phyloP scores from a whole-genome alignment of 805 yeast species.

The Jamesozyma piceae region DNA sequence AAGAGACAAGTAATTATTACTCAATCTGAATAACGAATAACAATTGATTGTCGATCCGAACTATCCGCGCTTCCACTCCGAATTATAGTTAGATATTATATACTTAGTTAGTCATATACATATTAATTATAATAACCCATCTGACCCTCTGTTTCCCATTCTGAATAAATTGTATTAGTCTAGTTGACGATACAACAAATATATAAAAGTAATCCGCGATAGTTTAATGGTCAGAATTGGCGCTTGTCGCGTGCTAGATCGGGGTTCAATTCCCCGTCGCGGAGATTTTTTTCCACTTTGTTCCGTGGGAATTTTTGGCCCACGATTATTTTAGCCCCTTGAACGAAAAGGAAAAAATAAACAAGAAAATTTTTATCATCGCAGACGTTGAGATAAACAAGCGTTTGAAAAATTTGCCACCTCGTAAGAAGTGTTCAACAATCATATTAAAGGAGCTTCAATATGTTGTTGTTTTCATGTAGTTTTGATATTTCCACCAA shows the following conservation, averaged over 20 bases:
- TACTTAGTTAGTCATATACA: no score
- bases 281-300: not conserved
- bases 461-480: not conserved
- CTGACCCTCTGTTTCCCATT: no score
- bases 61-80: no score
- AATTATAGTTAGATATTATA: no score
- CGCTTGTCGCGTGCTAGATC: not conserved
- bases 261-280: not conserved
- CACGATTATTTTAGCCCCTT: no score
- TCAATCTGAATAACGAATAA: no score
- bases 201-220: no score
- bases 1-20: no score
- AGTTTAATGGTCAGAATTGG: not conserved
- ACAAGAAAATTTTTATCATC: not conserved
- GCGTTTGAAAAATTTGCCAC: not conserved
- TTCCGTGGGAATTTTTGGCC: not conserved
- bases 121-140: no score
- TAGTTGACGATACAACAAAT: not conserved
- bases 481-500: no score
- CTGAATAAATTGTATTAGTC: not conserved
- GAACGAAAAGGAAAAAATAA: no score
- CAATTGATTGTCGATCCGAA: no score
- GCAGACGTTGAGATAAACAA: not conserved
- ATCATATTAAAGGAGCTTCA: not conserved
- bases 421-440: not conserved